Evolutionary conservation across 108 stramenopile genomes (phyloP).

Genomic region (Seminavis robusta): DNA sequence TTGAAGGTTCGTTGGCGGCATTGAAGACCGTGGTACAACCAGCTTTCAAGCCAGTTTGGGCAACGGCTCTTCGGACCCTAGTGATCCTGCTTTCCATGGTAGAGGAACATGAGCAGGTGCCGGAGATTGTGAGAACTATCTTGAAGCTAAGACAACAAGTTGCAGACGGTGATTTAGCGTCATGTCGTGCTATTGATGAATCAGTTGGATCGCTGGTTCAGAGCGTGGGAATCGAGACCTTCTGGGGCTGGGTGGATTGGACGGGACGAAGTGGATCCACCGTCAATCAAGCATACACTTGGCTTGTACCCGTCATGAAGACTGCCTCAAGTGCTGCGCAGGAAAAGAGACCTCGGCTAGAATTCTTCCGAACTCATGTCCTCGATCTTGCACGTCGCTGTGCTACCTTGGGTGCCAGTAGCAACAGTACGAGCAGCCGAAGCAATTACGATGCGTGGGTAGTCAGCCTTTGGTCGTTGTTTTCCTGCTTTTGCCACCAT

Average conservation of each 20-base stretch:
- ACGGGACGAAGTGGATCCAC: conserved; percentile 15
- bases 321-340: conserved; percentile 18
- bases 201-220: conserved; percentile 52
- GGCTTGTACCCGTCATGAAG: conserved; percentile 67
- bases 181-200: conserved; percentile 49
- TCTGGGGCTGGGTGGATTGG: conserved; percentile 47
- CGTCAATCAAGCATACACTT: conserved; percentile 26
- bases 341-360: conserved; percentile 22
- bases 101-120: conserved; percentile 7
- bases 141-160: conserved; percentile 32
- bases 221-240: conserved; percentile 60
- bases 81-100: conserved; percentile 19
- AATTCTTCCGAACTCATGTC: conserved; percentile 64
- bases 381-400: conserved; percentile 58
- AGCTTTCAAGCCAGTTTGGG: conserved; percentile 11
- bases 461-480: conserved; percentile 67
- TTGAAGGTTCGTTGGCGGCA: conserved; percentile 15
- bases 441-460: conserved; percentile 34
- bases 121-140: conserved; percentile 20
- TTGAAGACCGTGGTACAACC: conserved; percentile 17
- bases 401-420: conserved; percentile 50
- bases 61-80: conserved; percentile 15
- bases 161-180: conserved; percentile 28
- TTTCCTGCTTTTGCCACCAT: conserved; percentile 57
- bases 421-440: conserved; percentile 16